Evolutionary conservation across 441 rosid genomes (phyloP).

Genomic region (Populus tomentosa): DNA sequence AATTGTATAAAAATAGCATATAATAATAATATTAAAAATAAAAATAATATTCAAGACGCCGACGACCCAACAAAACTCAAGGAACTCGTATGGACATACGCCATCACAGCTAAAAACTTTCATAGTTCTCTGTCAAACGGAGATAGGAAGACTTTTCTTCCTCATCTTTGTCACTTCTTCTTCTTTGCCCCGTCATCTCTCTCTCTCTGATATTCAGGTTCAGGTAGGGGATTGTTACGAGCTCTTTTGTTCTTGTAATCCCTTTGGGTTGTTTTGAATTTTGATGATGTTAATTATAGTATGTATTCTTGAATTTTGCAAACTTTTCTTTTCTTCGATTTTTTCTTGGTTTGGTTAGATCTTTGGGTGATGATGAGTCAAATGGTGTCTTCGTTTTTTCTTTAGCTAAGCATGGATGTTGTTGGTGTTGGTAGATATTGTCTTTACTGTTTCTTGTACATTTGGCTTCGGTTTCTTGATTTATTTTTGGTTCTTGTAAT

Average conservation of each 20-base stretch:
- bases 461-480: neutral
- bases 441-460: neutral
- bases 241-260: neutral
- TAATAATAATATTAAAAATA: neutral
- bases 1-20: neutral
- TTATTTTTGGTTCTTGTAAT: neutral
- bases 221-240: slow-evolving; percentile 17
- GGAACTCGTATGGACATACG: slow-evolving; percentile 3
- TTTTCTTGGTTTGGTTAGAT: neutral
- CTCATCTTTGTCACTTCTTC: neutral
- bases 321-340: neutral
- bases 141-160: slow-evolving; percentile 1
- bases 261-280: neutral
- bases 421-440: neutral
- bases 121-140: neutral
- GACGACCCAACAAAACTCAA: slow-evolving; percentile 39
- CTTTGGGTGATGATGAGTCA: neutral
- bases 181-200: neutral
- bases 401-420: neutral
- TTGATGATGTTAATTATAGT: neutral
- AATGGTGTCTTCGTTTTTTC: neutral
- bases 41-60: slow-evolving; percentile 30
- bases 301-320: neutral
- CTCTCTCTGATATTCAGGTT: neutral
- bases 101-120: neutral